A percentile compares a stretch with the other conserved stretches of the same genome.
phyloP scores from a whole-genome alignment of 1,139 yeast genomes.

The Scheffersomyces parashehatae region DNA sequence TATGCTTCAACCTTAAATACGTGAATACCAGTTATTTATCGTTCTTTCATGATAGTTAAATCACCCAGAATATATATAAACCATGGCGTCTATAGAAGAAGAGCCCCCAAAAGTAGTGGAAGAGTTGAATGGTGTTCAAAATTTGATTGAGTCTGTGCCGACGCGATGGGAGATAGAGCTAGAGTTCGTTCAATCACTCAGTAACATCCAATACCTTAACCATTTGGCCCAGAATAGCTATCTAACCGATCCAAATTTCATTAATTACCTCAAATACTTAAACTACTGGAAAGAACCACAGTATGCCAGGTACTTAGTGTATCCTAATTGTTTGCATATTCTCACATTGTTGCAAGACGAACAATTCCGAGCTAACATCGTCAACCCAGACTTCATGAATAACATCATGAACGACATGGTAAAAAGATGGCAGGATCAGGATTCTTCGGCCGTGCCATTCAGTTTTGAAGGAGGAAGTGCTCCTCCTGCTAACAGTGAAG shows the following conservation, averaged over 20 bases:
- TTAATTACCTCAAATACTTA: conserved; percentile 65
- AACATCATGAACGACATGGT: conserved; percentile 76
- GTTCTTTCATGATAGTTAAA: too few species aligned
- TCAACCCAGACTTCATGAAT: conserved; percentile 59
- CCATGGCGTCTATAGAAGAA: background rate
- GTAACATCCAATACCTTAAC: conserved; percentile 74
- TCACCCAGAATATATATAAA: too few species aligned
- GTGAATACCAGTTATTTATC: too few species aligned
- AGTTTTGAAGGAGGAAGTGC: too few species aligned
- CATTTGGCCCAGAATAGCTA: conserved; percentile 74
- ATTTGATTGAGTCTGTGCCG: conserved; percentile 37
- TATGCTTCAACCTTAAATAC: too few species aligned
- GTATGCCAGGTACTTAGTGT: conserved; percentile 65
- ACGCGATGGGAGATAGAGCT: conserved; percentile 81
- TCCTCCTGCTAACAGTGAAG: too few species aligned
- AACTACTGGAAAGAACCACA: conserved; percentile 75
- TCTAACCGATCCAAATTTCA: conserved; percentile 59
- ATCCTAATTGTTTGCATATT: conserved; percentile 72
- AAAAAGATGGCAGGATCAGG: conserved; percentile 57
- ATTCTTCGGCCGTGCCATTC: background rate
- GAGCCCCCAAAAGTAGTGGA: background rate
- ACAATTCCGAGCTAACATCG: conserved; percentile 55
- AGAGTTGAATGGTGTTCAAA: background rate
- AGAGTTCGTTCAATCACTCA: conserved; percentile 80
- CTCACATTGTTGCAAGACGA: conserved; percentile 58